Evolutionary conservation across 768 basidiomycete species (phyloP).

Genomic region (Serendipita sp.): DNA sequence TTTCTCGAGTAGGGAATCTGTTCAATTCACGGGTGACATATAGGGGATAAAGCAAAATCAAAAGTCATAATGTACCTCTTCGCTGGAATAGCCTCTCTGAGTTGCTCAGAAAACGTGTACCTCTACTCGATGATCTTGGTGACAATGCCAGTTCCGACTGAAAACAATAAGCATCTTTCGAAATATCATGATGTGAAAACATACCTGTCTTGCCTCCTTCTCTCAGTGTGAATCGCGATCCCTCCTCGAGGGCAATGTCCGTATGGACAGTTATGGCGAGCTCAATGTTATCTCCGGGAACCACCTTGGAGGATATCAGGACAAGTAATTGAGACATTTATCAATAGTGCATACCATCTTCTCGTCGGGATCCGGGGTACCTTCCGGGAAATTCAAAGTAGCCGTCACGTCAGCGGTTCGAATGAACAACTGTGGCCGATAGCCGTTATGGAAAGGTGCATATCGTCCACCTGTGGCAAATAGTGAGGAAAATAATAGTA

Average conservation of each 20-base stretch:
- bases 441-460: slow-evolving; percentile 85
- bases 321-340: neutral
- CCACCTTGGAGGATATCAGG: slow-evolving; percentile 36
- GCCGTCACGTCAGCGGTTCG: slow-evolving; percentile 92
- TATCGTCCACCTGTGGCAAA: slow-evolving; percentile 48
- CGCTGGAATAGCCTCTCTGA: neutral
- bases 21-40: neutral
- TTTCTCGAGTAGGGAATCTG: neutral
- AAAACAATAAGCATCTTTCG: slow-evolving; percentile 6
- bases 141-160: slow-evolving; percentile 89
- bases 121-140: slow-evolving; percentile 50
- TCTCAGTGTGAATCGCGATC: slow-evolving; percentile 86
- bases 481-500: neutral
- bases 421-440: slow-evolving; percentile 89
- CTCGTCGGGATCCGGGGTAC: slow-evolving; percentile 60
- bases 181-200: slow-evolving; percentile 9
- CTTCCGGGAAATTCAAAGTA: slow-evolving; percentile 70
- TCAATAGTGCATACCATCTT: slow-evolving; percentile 49
- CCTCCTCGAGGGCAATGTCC: slow-evolving; percentile 79
- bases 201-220: slow-evolving; percentile 86
- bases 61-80: neutral
- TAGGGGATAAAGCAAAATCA: neutral
- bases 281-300: slow-evolving; percentile 97
- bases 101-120: neutral
- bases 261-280: slow-evolving; percentile 69